Evolutionary conservation across 768 basidiomycete genomes (phyloP).

Genomic region (Kwoniella bestiolae): DNA sequence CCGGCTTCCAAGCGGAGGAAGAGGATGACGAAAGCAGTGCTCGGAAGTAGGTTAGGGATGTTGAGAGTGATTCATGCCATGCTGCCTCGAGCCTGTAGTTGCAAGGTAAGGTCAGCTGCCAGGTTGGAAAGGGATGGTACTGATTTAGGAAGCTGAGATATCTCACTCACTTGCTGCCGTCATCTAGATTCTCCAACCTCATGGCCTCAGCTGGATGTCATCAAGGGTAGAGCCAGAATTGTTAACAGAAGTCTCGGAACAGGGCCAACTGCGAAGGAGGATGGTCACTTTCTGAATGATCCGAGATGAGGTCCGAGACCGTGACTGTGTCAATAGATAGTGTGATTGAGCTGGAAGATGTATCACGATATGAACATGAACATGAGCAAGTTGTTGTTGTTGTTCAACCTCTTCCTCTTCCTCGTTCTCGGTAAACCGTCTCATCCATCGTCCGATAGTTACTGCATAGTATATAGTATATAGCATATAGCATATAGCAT

Average conservation of each 20-base stretch:
- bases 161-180: slow-evolving; percentile 65
- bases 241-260: neutral
- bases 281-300: too few relatives aligned
- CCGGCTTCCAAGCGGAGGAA: slow-evolving; percentile 78
- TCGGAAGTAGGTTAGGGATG: slow-evolving; percentile 77
- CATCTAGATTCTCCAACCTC: slow-evolving; percentile 55
- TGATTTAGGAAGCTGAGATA: too few relatives aligned
- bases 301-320: too few relatives aligned
- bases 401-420: neutral
- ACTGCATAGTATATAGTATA: neutral
- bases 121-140: too few relatives aligned
- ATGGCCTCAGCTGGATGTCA: slow-evolving; percentile 24
- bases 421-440: neutral
- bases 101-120: slow-evolving; percentile 15
- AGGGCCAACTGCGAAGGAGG: too few relatives aligned
- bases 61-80: slow-evolving; percentile 75
- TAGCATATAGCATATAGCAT: neutral
- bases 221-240: neutral
- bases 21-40: slow-evolving; percentile 73
- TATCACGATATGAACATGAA: too few relatives aligned
- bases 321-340: too few relatives aligned
- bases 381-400: neutral
- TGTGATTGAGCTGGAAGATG: too few relatives aligned
- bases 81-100: slow-evolving; percentile 72
- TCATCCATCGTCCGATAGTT: neutral